Evolutionary conservation across 1,284 basidiomycete genomes (phyloP), one percentile per base, ranked within the genome.

Genomic region (Melampsora occidentalis): DNA sequence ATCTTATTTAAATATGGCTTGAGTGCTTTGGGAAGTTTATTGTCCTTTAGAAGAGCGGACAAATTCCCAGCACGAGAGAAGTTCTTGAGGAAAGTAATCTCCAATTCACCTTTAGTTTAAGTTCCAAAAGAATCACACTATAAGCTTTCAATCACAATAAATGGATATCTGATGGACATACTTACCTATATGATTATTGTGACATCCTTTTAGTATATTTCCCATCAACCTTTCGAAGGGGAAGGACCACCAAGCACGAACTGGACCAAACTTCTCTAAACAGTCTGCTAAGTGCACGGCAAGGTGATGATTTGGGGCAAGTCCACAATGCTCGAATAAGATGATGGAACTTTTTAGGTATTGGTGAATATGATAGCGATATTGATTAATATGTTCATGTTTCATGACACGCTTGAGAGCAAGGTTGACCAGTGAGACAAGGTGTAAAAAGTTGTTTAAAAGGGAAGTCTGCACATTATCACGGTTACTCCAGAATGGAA

Each of bases 371-470:
- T 69, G 67, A 69, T 69, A 28, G 0, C 48, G 46, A 69, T 69
- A 69, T 49, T 69, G 33, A n/a, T 20, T 10, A 4, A 69, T 53
- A 9, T 35, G 2, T 49, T 22, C 10, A 6, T 1, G 2, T 9
- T 1, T 49, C 67, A 69, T 69, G 3, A 12, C 49, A 4, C 31
- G n/a, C 33, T 69, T 53, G 31, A 69, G 67, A 3, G 42, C 67
- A 18, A 69, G 9, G 18, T 22, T 53, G 18, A 53, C 48, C 31
- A 69, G 31, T 5, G 67, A 49, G 20, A 69, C 67, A 3, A 69
- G n/a, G 25, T 69, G 67, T 12, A 33, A 20, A 61, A 75, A 68
- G 5, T 76, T 76, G 7, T 69, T 39, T 6, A 76, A 28, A 16
- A 76, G 51, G 1, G 64, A 73, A 12, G 28, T 35, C 2, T 39